Percentiles rank a stretch among this genome's conserved stretches.
These are phyloP conservation scores for Aspergillus sclerotioniger DNA, from an alignment of 495 filamentous ascomycete species.

Conservation along the genomic window DNA sequence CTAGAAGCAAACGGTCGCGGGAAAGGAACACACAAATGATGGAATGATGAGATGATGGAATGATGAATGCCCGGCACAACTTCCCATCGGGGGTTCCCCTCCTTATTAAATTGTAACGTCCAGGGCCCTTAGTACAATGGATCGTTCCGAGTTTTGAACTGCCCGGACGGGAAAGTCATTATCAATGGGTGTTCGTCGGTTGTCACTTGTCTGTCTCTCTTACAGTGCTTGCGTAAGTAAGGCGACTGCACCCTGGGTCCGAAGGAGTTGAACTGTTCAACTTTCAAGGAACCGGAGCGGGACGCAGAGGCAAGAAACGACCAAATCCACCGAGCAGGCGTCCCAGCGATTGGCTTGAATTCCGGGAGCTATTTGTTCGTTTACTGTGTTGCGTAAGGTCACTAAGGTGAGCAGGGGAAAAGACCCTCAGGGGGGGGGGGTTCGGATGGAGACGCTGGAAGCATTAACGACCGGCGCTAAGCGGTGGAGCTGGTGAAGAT, in stretches of 20 bases:
- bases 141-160: not conserved
- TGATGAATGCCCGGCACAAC: not conserved
- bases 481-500: slow-evolving; percentile 15
- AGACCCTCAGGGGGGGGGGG: slow-evolving; percentile 6
- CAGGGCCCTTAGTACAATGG: not conserved
- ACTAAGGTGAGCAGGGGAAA: not conserved
- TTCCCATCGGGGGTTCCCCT: not conserved
- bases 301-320: not conserved
- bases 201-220: not conserved
- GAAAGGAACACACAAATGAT: too few species aligned
- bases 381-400: slow-evolving; percentile 4
- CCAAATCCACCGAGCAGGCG: not conserved
- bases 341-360: slow-evolving; percentile 1
- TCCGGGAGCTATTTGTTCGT: slow-evolving; percentile 3
- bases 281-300: not conserved
- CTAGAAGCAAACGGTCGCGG: not conserved
- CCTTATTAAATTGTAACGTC: not conserved
- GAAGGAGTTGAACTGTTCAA: too few species aligned
- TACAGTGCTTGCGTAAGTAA: not conserved
- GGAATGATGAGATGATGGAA: too few species aligned
- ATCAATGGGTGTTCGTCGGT: not conserved
- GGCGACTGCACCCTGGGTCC: not conserved
- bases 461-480: slow-evolving; percentile 15
- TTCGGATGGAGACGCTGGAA: slow-evolving; percentile 1
- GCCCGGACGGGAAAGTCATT: not conserved